Percentiles rank a stretch among this genome's conserved stretches.
These are phyloP conservation scores for Mollisiaceae sp. DNA, from an alignment of 2,329 filamentous ascomycete genomes.

Conservation along the genomic window DNA sequence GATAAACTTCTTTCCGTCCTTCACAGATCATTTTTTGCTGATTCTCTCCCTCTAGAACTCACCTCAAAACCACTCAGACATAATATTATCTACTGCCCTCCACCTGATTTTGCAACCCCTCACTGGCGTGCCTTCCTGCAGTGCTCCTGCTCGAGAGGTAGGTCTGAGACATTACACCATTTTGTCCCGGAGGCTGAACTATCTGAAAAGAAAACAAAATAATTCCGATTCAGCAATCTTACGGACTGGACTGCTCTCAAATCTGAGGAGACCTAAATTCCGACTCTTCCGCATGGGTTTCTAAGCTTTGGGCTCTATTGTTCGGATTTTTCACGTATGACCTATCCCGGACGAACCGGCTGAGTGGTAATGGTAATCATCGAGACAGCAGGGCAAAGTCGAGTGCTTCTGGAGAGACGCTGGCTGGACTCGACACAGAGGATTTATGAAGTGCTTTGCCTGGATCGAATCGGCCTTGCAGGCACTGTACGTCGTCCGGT, in stretches of 20 bases:
- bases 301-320: not conserved
- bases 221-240: slow-evolving; percentile 3
- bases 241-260: not conserved
- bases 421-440: slow-evolving; percentile 8
- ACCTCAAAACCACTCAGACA: not conserved
- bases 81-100: not conserved
- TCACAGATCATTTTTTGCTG: not conserved
- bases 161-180: slow-evolving; percentile 3
- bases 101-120: not conserved
- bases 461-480: slow-evolving; percentile 27
- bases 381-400: not conserved
- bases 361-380: slow-evolving; percentile 15
- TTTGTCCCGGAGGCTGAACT: slow-evolving; percentile 1
- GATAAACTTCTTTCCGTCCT: slow-evolving; percentile 5
- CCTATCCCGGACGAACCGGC: not conserved
- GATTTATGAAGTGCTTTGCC: slow-evolving; percentile 29
- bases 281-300: not conserved
- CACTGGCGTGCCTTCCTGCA: not conserved
- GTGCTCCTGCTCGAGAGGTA: not conserved
- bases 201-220: not conserved
- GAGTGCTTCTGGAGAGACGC: slow-evolving; percentile 6
- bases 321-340: not conserved
- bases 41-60: not conserved
- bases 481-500: slow-evolving; percentile 21
- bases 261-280: not conserved